phyloP scores from a whole-genome alignment of 306 rosid genomes.

The Corylus heterophylla region DNA sequence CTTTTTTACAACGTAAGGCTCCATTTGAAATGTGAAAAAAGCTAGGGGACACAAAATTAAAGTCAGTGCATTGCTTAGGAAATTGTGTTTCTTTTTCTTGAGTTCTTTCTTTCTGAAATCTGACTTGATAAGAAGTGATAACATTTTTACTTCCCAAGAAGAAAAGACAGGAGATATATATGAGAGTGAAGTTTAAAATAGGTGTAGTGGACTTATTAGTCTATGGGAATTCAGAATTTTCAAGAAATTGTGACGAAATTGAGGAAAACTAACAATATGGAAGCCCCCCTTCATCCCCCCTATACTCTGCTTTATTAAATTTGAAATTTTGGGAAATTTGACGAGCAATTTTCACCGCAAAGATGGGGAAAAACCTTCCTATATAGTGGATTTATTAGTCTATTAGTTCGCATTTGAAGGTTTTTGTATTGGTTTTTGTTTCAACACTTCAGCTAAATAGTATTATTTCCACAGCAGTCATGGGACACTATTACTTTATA shows the following conservation, averaged over 20 bases:
- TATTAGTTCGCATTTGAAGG: not conserved
- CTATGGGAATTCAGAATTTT: too few relatives aligned
- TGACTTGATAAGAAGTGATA: not conserved
- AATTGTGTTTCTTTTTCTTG: too few relatives aligned
- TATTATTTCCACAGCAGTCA: not conserved
- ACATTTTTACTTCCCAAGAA: not conserved
- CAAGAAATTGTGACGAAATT: too few relatives aligned
- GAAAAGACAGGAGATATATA: not conserved
- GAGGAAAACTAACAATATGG: not conserved
- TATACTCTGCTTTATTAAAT: not conserved
- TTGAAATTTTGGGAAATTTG: not conserved
- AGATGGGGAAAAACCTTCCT: not conserved
- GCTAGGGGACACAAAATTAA: not conserved
- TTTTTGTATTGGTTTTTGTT: not conserved
- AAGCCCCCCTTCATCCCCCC: not conserved
- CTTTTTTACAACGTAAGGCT: not conserved
- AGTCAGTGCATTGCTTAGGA: not conserved
- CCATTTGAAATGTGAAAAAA: not conserved
- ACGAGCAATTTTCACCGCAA: not conserved
- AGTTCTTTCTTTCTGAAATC: too few relatives aligned
- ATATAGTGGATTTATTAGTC: not conserved
- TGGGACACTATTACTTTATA: not conserved
- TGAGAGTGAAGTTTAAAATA: too few relatives aligned
- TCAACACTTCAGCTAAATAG: not conserved
- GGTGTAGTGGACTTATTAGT: too few relatives aligned